Percentiles rank a stretch among this genome's conserved stretches.
Evolutionary conservation across 2,329 filamentous ascomycete species (phyloP).

Genomic region (Verticillium dahliae): DNA sequence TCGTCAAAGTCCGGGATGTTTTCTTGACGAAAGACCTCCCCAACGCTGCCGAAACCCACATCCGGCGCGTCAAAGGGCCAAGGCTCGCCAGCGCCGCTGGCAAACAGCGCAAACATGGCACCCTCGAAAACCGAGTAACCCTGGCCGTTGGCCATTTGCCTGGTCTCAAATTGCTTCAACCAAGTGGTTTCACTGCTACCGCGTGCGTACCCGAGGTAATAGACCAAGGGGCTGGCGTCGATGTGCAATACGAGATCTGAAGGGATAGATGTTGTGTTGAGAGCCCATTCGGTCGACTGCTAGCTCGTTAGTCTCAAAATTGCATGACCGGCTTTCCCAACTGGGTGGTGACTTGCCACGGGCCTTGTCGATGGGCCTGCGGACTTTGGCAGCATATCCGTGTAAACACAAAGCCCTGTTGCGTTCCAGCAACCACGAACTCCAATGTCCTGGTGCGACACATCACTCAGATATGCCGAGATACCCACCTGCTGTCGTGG

Average conservation of each 20-base stretch:
- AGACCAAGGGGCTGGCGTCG: slow-evolving; percentile 13
- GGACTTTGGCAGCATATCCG: not conserved
- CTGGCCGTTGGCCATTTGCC: slow-evolving; percentile 5
- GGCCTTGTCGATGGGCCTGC: slow-evolving; percentile 3
- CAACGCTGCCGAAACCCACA: slow-evolving; percentile 14
- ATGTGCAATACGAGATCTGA: slow-evolving; percentile 13
- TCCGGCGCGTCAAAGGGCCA: slow-evolving; percentile 14
- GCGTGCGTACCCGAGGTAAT: slow-evolving; percentile 16
- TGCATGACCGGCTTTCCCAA: not conserved
- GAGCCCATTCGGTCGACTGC: slow-evolving; percentile 7
- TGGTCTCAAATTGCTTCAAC: slow-evolving; percentile 11
- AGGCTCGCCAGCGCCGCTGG: slow-evolving; percentile 13
- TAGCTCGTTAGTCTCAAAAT: not conserved
- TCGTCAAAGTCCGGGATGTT: slow-evolving; percentile 6
- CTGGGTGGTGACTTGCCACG: not conserved
- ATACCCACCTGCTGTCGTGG: slow-evolving; percentile 17
- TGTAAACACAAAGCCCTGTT: slow-evolving; percentile 13
- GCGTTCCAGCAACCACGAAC: slow-evolving; percentile 16
- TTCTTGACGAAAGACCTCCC: slow-evolving; percentile 15
- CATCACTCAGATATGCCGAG: slow-evolving; percentile 18
- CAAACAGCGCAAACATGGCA: slow-evolving; percentile 16
- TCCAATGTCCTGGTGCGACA: slow-evolving; percentile 18
- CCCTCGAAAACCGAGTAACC: slow-evolving; percentile 14
- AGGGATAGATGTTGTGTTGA: slow-evolving; percentile 5
- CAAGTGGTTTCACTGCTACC: slow-evolving; percentile 5